Evolutionary conservation across 352 stramenopile genomes (phyloP).

Genomic region (Phytophthora ramorum): DNA sequence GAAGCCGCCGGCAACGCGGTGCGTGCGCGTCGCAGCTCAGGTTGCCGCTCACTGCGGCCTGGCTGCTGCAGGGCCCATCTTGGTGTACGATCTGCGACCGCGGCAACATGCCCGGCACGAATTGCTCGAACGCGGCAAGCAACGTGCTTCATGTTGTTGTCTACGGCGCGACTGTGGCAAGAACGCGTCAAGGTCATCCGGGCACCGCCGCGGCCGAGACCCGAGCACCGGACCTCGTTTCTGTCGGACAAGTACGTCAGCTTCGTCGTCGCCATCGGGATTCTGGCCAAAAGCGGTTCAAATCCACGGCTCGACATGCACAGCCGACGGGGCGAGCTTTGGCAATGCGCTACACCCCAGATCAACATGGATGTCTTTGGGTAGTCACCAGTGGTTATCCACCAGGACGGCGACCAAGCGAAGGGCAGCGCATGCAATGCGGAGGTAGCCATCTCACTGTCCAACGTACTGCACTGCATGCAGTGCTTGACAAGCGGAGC

Average conservation of each 20-base stretch:
- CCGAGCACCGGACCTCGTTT: constrained; percentile 20
- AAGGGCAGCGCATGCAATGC: not conserved
- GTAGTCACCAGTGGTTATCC: not conserved
- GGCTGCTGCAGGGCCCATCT: constrained; percentile 21
- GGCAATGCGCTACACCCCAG: constrained; percentile 15
- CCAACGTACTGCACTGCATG: constrained; percentile 1
- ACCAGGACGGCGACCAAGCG: no score
- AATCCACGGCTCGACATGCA: constrained; percentile 19
- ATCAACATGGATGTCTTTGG: constrained; percentile 7
- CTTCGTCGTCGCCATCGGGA: constrained; percentile 24
- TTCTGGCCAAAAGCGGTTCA: constrained; percentile 17
- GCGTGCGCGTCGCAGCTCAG: constrained; percentile 26
- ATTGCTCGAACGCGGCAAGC: constrained; percentile 29
- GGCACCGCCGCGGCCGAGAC: not conserved
- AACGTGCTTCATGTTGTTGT: constrained; percentile 30
- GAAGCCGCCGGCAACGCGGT: constrained; percentile 24
- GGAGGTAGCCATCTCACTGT: constrained; percentile 8
- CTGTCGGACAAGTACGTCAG: constrained; percentile 17
- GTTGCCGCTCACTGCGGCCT: constrained; percentile 11
- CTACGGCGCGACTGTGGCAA: constrained; percentile 1
- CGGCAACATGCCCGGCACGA: not conserved
- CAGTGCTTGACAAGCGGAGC: not conserved
- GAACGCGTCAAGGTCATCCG: not conserved
- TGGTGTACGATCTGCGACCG: constrained; percentile 21
- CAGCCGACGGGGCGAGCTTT: not conserved